Evolutionary conservation across 108 stramenopile genomes (phyloP), one percentile per base, ranked within the genome.

Genomic region (Cyclotella baltica): DNA sequence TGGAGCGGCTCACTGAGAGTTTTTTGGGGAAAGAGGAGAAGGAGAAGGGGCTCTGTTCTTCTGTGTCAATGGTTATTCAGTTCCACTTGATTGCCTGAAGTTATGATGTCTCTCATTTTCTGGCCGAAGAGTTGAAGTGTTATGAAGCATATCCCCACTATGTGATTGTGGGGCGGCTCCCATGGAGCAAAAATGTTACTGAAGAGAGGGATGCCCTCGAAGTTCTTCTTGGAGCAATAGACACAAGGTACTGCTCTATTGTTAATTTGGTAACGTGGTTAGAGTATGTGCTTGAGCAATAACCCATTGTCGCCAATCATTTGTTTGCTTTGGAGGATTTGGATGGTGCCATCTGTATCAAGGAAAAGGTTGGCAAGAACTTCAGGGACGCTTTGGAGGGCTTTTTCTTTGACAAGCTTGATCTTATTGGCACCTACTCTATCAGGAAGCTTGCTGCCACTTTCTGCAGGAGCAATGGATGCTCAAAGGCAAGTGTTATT

Each of bases 161-260:
- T 43, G 67, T 34, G 13, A 25, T 75, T 50, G 11, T 28, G n/a
- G 48, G 22, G 6, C 6, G 34, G 18, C 36, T 75, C 11, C 5
- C 43, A 22, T 66, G 74, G 74, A 67, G 64, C 22, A 75, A 75
- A 43, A 75, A 75, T 68, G 62, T 65, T 2, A 46, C 9, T 1
- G 64, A 66, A n/a, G 74, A 75, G 48, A 27, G 64, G 16, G 74
- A 75, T 43, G 64, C 74, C 11, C 74, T 65, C 3, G 64, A 75
- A 57, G 13, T 66, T 75, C 29, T 75, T 16, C 11, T 75, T 55
- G 74, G 74, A 5, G 65, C 74, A 23, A 47, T 55, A 2, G 64
- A 75, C n/a, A n/a, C 23, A 20, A 51, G 47, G 25, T 75, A 57
- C 38, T 66, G 65, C 43, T 35, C 31, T 8, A 27, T 66, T 43